Evolutionary conservation across 2,329 filamentous ascomycete species (phyloP).

Genomic region (Sclerotinia glacialis): DNA sequence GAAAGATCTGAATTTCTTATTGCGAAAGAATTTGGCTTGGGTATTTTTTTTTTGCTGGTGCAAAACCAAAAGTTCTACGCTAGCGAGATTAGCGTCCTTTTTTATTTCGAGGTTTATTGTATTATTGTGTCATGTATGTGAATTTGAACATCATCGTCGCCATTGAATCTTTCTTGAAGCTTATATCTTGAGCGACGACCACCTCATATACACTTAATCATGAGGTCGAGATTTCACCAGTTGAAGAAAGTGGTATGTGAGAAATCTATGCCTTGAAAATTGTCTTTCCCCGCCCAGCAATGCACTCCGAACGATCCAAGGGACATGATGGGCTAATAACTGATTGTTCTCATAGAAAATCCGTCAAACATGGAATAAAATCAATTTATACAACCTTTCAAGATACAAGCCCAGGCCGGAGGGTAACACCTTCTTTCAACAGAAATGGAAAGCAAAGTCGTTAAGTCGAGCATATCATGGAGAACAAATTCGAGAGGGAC

Average conservation of each 20-base stretch:
- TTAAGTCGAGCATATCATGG: conserved; percentile 85
- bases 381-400: conserved; percentile 87
- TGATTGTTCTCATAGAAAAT: conserved; percentile 64
- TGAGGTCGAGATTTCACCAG: conserved; percentile 22
- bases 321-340: neutral
- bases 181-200: neutral
- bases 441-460: conserved; percentile 94
- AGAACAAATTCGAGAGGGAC: conserved; percentile 86
- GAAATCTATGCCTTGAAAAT: neutral
- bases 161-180: neutral
- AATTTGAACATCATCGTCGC: conserved; percentile 14
- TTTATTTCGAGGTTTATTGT: conserved; percentile 10
- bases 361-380: conserved; percentile 95
- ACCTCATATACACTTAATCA: conserved; percentile 16
- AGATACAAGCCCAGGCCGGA: conserved; percentile 48
- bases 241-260: conserved; percentile 21
- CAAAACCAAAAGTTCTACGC: conserved; percentile 15
- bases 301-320: neutral
- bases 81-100: conserved; percentile 14
- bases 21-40: too few relatives aligned
- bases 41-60: conserved; percentile 5
- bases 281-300: neutral
- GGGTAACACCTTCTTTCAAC: conserved; percentile 82
- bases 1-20: too few relatives aligned
- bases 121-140: too few relatives aligned